phyloP scores from a whole-genome alignment of 352 stramenopile species.

The Phytophthora ramorum region DNA sequence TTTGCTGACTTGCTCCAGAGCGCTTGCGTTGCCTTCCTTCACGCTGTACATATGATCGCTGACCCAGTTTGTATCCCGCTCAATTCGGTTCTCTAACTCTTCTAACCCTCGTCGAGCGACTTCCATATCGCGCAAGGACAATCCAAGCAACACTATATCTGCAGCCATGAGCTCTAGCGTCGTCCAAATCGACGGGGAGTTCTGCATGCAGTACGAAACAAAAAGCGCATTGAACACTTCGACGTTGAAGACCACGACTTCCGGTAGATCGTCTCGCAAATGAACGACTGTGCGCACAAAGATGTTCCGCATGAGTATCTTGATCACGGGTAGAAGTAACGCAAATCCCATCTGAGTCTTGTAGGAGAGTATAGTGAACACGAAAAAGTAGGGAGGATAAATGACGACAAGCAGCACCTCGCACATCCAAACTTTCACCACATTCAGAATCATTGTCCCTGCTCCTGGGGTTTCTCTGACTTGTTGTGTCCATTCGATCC shows the following conservation, averaged over 20 bases:
- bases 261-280: slow-evolving; percentile 14
- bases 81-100: background rate
- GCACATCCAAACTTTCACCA: slow-evolving; percentile 15
- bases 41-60: background rate
- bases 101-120: background rate
- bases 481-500: slow-evolving; percentile 1
- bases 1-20: background rate
- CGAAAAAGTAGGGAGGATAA: slow-evolving; percentile 22
- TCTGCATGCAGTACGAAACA: slow-evolving; percentile 34
- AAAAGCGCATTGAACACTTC: slow-evolving; percentile 41
- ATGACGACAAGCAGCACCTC: slow-evolving; percentile 9
- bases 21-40: too few species aligned
- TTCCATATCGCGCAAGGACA: slow-evolving; percentile 16
- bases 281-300: slow-evolving; percentile 13
- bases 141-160: slow-evolving; percentile 12
- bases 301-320: slow-evolving; percentile 14
- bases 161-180: slow-evolving; percentile 22
- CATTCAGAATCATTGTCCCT: slow-evolving; percentile 1
- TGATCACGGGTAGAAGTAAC: slow-evolving; percentile 12
- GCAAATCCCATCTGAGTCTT: slow-evolving; percentile 4
- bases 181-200: slow-evolving; percentile 19
- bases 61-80: background rate
- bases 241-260: slow-evolving; percentile 27
- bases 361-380: slow-evolving; percentile 1
- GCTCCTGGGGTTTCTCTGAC: background rate